Evolutionary conservation across 2,329 filamentous ascomycete species (phyloP).

Genomic region (Capronia epimyces): DNA sequence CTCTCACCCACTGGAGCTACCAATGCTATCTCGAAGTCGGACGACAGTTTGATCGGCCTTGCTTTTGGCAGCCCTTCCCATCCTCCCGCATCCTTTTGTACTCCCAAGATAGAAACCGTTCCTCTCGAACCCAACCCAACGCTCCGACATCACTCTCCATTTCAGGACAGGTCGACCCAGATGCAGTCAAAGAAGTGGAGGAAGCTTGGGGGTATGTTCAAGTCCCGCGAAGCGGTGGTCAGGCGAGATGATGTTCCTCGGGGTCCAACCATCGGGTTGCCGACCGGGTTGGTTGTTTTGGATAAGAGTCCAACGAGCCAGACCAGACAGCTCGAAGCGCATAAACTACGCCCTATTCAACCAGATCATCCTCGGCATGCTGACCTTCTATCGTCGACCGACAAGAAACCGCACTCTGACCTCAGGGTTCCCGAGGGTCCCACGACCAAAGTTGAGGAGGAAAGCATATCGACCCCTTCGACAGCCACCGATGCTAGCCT

Average conservation of each 20-base stretch:
- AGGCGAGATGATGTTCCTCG: constrained; percentile 13
- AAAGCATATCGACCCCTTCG: constrained; percentile 14
- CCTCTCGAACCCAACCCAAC: not conserved
- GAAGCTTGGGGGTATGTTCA: constrained; percentile 44
- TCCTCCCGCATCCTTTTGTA: constrained; percentile 17
- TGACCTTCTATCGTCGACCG: constrained; percentile 4
- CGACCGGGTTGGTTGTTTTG: constrained; percentile 17
- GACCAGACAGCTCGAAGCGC: constrained; percentile 1
- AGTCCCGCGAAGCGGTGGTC: constrained; percentile 29
- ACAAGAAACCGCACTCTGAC: constrained; percentile 1
- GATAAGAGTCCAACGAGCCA: constrained; percentile 17
- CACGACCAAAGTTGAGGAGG: constrained; percentile 5
- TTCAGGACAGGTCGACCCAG: constrained; percentile 10
- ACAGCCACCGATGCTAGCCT: constrained; percentile 15
- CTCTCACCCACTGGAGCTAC: constrained; percentile 6
- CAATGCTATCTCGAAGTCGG: constrained; percentile 19
- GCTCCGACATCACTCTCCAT: constrained; percentile 4
- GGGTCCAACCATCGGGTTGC: constrained; percentile 19
- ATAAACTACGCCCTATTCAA: constrained; percentile 12
- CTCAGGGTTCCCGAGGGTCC: not conserved
- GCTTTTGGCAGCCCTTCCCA: constrained; percentile 63
- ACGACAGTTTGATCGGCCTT: constrained; percentile 60
- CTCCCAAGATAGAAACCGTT: constrained; percentile 2
- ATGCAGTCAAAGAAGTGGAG: constrained; percentile 41
- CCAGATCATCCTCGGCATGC: constrained; percentile 4